Evolutionary conservation across 129 eudicot species (phyloP).

Genomic region (Apium graveolens): DNA sequence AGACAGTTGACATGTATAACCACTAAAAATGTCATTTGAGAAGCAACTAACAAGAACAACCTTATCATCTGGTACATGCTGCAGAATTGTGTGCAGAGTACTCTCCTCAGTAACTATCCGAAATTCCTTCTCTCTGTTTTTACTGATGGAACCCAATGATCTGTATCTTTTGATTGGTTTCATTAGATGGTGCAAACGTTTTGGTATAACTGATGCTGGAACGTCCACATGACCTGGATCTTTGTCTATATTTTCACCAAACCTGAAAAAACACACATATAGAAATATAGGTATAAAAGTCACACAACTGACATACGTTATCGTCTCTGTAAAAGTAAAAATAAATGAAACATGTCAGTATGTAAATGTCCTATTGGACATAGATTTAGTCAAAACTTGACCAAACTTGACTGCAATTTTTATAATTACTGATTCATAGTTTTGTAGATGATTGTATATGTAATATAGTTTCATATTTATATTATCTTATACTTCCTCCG

Average conservation of each 20-base stretch:
- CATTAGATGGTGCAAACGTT: conserved; percentile 58
- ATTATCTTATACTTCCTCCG: too few species aligned
- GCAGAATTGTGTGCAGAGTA: conserved; percentile 51
- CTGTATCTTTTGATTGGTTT: conserved; percentile 50
- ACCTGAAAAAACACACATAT: conserved; percentile 40
- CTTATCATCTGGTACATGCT: conserved; percentile 73
- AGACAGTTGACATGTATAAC: not conserved
- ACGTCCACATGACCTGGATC: conserved; percentile 96
- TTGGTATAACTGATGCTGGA: conserved; percentile 77
- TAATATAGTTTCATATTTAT: not conserved
- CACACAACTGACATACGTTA: not conserved
- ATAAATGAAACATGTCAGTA: not conserved
- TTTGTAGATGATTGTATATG: not conserved
- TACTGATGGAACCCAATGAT: conserved; percentile 18
- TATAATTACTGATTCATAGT: not conserved
- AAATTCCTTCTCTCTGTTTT: conserved; percentile 60
- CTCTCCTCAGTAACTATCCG: conserved; percentile 64
- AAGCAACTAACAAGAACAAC: conserved; percentile 22
- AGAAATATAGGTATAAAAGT: not conserved
- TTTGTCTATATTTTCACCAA: conserved; percentile 57
- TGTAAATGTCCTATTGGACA: not conserved
- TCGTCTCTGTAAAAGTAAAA: not conserved
- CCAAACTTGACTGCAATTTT: not conserved
- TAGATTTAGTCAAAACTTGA: not conserved
- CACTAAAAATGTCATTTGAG: not conserved